Evolutionary conservation across 305 asterid species (phyloP).

Genomic region (Fraxinus angustifolia): DNA sequence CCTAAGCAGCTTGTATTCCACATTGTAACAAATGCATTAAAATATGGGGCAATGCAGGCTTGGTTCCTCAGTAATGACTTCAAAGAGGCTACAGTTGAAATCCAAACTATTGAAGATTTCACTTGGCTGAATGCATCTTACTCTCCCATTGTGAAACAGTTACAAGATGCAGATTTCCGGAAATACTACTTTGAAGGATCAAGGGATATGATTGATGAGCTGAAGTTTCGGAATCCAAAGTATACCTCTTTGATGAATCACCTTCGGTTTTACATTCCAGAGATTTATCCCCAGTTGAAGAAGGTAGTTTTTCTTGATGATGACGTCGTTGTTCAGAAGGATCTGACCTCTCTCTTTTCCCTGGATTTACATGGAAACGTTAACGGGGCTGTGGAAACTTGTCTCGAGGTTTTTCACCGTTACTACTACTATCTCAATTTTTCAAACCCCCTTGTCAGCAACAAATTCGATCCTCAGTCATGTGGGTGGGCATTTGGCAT

Average conservation of each 20-base stretch:
- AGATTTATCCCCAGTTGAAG: conserved; percentile 47
- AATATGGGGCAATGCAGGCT: conserved; percentile 51
- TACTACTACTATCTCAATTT: conserved; percentile 48
- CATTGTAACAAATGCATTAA: conserved; percentile 40
- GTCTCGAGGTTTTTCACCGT: conserved; percentile 51
- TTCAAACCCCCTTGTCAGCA: conserved; percentile 42
- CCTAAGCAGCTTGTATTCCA: conserved; percentile 53
- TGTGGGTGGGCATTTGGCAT: conserved; percentile 61
- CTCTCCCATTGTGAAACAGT: conserved; percentile 41
- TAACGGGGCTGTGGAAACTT: conserved; percentile 56
- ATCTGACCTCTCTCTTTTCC: conserved; percentile 43
- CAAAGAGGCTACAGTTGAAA: conserved; percentile 39
- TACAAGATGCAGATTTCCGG: conserved; percentile 23
- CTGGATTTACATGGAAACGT: conserved; percentile 50
- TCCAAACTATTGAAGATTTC: conserved; percentile 39
- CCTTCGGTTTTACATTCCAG: conserved; percentile 50
- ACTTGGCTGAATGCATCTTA: conserved; percentile 42
- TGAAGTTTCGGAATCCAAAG: conserved; percentile 39
- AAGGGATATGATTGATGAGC: conserved; percentile 19
- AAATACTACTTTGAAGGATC: conserved; percentile 26
- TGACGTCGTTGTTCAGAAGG: conserved; percentile 51
- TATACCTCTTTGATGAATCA: conserved; percentile 42
- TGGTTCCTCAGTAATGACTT: conserved; percentile 46
- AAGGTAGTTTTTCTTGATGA: conserved; percentile 48
- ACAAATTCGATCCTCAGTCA: conserved; percentile 48